Evolutionary conservation across 345 rosid genomes (phyloP), one percentile per base, ranked within the genome.

Genomic region (Ailanthus altissimus): DNA sequence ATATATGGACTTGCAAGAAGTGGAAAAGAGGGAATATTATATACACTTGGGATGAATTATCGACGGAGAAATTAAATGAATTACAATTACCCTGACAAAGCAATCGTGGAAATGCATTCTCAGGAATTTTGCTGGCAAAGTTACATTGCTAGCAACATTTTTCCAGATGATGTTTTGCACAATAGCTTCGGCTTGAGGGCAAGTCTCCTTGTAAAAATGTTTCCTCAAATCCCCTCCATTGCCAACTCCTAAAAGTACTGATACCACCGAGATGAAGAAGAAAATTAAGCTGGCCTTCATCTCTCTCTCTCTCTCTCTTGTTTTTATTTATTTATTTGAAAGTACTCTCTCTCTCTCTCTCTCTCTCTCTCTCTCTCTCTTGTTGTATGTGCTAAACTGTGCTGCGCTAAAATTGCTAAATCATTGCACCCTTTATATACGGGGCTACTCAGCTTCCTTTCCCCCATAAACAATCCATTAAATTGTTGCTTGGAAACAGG

Each of bases 31-130:
- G 38, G 38, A 32, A 36, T 18, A 3, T 5, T 36, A 63, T 9
- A 38, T 10, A 38, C 18, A 32, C 38, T 18, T 4, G 67, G 12
- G 16, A 49, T 25, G 40, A 25, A 47, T 5, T 6, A 25, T 68
- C 25, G 14, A 47, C 1, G 67, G 36, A 68, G 11, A 23, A 8
- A 16, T 25, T n/a, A 18, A 2, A 53, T 4, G 8, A 15, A 16
- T 2, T 20, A 53, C 5, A 5, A 8, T 71, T 80, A 87, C 90
- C 81, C 87, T 53, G 18, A 87, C 87, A 50, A 87, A 87, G 74
- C 90, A 87, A 72, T 87, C 90, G 18, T 87, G 90, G 75, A 87
- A 87, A 56, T 87, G 90, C 75, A 87, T 84, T 72, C 90, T 85
- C 10, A 82, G 79, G 59, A 87, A 75, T 68, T 82, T 85, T 43